Conservation (phyloP, 1,284 basidiomycete genomes). For the Heterobasidion annosum region DNA sequence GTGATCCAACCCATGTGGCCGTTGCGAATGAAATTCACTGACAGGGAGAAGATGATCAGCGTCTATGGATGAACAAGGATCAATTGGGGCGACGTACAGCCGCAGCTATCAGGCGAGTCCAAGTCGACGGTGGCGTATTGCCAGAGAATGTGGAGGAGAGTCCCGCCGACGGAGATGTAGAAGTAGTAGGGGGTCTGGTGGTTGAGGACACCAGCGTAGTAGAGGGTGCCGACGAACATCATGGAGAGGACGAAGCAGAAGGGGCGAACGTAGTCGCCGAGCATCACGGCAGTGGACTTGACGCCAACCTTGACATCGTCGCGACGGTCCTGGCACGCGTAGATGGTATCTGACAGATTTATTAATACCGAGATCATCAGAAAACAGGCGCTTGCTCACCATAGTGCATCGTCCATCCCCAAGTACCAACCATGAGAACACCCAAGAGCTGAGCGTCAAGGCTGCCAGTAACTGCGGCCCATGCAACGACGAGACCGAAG, state of each 20-base stretch:
- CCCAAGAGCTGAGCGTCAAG: conserved; percentile 27
- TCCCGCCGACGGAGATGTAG: conserved; percentile 43
- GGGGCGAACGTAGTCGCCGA: conserved; percentile 44
- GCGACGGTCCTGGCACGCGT: conserved; percentile 46
- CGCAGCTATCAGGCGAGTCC: conserved; percentile 44
- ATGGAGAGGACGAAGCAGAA: conserved; percentile 43
- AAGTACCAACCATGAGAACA: conserved; percentile 29
- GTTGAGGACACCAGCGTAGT: conserved; percentile 38
- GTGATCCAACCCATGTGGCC: conserved; percentile 40
- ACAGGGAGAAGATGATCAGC: conserved; percentile 2
- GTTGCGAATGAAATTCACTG: conserved; percentile 39
- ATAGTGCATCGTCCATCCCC: conserved; percentile 65
- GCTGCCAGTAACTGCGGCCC: conserved; percentile 31
- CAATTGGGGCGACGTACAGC: conserved; percentile 23
- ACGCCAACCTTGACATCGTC: conserved; percentile 46
- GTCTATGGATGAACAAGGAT: background rate
- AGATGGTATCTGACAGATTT: conserved; percentile 37
- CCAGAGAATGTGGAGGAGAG: conserved; percentile 39
- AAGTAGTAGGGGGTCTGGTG: conserved; percentile 44
- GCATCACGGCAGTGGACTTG: conserved; percentile 45
- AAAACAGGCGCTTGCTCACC: conserved; percentile 22
- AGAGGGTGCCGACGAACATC: conserved; percentile 38
- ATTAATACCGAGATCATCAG: background rate
- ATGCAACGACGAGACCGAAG: conserved; percentile 38
- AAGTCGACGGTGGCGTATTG: conserved; percentile 48